phyloP scores from a whole-genome alignment of 2,329 filamentous ascomycete species.

The Albophoma yamanashiensis region DNA sequence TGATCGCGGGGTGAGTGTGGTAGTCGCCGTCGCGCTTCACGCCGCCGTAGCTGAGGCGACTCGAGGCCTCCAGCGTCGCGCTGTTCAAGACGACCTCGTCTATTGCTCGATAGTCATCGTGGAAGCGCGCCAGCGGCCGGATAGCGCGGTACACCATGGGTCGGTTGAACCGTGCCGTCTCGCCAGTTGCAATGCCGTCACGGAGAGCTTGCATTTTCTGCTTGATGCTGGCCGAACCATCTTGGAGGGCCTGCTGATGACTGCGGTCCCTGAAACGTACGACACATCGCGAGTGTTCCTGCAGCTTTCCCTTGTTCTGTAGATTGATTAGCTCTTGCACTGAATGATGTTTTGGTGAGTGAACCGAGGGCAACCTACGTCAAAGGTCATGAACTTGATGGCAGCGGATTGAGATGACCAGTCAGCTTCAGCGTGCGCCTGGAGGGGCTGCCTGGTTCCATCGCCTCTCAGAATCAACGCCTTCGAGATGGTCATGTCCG shows the following conservation, averaged over 20 bases:
- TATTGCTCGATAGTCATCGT: conserved; percentile 4
- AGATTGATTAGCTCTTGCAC: not conserved
- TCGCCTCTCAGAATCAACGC: conserved; percentile 3
- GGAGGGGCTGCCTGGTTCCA: not conserved
- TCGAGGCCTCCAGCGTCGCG: conserved; percentile 2
- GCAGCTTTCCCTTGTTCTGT: conserved; percentile 1
- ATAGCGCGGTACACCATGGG: conserved; percentile 4
- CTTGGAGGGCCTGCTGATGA: not conserved
- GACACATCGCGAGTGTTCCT: conserved; percentile 4
- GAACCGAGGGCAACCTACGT: conserved; percentile 1
- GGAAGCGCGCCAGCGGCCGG: conserved; percentile 1
- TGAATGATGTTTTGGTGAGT: not conserved
- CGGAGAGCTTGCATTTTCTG: conserved; percentile 1
- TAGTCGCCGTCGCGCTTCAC: conserved; percentile 3
- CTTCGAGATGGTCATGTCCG: conserved; percentile 31
- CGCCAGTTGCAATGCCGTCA: not conserved
- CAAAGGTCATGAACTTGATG: conserved; percentile 5
- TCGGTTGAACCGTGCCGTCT: conserved; percentile 2
- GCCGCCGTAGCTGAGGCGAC: not conserved
- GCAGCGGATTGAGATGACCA: not conserved
- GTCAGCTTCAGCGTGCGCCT: not conserved
- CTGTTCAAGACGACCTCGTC: conserved; percentile 5
- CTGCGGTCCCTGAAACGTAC: conserved; percentile 1
- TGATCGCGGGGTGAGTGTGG: conserved; percentile 4
- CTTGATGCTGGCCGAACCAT: not conserved